phyloP scores from a whole-genome alignment of 345 rosid genomes.

The Euphorbia peplus region DNA sequence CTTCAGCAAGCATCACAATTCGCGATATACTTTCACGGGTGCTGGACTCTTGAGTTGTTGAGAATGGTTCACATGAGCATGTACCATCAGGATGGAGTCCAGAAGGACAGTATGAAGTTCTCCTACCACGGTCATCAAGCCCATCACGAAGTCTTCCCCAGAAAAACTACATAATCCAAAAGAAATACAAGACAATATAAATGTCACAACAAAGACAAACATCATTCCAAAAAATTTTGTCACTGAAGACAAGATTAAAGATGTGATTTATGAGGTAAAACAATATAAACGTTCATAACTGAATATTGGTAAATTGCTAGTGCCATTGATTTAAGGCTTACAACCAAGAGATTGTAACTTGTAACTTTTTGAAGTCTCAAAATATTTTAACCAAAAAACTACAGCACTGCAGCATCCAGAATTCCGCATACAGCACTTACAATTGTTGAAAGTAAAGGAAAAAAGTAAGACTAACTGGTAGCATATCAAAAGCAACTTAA shows the following conservation, averaged over 20 bases:
- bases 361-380: not conserved
- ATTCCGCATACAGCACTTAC: not conserved
- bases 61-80: conserved; percentile 57
- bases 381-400: not conserved
- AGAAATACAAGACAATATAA: not conserved
- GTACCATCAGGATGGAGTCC: conserved; percentile 59
- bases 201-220: not conserved
- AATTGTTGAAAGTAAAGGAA: not conserved
- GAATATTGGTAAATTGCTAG: not conserved
- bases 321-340: not conserved
- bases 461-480: not conserved
- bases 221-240: not conserved
- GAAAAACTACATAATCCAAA: conserved; percentile 36
- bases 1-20: conserved; percentile 77
- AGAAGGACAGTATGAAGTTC: conserved; percentile 47
- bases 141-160: conserved; percentile 62
- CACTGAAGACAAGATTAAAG: too few relatives aligned
- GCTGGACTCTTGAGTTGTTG: conserved; percentile 43
- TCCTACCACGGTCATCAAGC: conserved; percentile 39
- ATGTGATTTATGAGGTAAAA: not conserved
- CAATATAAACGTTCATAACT: too few relatives aligned
- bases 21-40: conserved; percentile 63
- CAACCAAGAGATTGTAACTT: not conserved
- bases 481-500: not conserved
- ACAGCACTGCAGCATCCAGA: not conserved